Conservation (phyloP, 495 filamentous ascomycete species). For the Annulohypoxylon nitens region DNA sequence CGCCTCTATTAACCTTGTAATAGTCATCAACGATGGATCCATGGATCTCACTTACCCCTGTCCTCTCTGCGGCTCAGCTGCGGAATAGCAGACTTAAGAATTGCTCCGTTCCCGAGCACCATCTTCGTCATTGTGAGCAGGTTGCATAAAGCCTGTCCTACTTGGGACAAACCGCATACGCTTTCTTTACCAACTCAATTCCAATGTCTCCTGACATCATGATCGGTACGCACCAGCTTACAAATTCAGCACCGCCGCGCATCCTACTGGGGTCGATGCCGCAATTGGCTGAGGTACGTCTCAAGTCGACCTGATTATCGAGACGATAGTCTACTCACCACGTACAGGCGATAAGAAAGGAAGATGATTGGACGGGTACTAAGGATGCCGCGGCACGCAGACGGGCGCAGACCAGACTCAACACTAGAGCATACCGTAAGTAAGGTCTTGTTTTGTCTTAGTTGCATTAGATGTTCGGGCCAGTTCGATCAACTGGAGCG, state of each 20-base stretch:
- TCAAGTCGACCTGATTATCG: conserved; percentile 30
- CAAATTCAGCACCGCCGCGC: conserved; percentile 48
- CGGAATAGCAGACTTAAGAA: conserved; percentile 39
- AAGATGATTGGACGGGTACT: conserved; percentile 61
- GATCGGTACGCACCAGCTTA: conserved; percentile 50
- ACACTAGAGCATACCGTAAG: conserved; percentile 60
- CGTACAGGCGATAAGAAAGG: conserved; percentile 51
- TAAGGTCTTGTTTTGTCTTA: conserved; percentile 41
- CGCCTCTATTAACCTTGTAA: not conserved
- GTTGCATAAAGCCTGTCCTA: conserved; percentile 49
- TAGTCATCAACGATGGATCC: too few relatives aligned
- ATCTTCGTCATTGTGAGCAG: conserved; percentile 53
- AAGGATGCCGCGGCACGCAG: conserved; percentile 54
- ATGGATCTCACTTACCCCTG: conserved; percentile 7
- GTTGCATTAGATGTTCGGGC: conserved; percentile 31
- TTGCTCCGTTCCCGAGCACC: conserved; percentile 45
- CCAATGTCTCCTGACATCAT: conserved; percentile 50
- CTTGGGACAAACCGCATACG: conserved; percentile 31
- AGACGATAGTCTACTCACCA: conserved; percentile 46
- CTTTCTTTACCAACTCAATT: conserved; percentile 46
- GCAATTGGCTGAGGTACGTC: conserved; percentile 59
- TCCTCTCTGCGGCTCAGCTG: conserved; percentile 34
- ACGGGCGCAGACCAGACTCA: conserved; percentile 58
- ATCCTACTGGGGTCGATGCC: conserved; percentile 56
- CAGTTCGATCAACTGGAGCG: conserved; percentile 27